Conservation (phyloP, 176 grass and related monocot species). For the Pontederia paniculata region DNA sequence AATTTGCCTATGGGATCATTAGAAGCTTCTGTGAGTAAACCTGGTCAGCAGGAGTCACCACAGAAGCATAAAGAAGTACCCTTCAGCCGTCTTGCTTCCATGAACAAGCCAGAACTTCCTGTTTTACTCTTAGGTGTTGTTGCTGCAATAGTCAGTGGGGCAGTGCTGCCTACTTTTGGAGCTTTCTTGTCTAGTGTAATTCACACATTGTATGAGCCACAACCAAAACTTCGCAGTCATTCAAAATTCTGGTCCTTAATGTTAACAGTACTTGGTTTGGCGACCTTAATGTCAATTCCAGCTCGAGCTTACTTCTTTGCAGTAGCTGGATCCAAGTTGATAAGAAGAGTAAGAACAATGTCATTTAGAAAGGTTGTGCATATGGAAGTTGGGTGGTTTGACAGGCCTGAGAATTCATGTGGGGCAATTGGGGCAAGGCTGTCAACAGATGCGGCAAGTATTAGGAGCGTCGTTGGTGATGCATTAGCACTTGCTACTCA, state of each 20-base stretch:
- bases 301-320: slow-evolving; percentile 15
- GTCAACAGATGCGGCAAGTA: slow-evolving; percentile 4
- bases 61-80: slow-evolving; percentile 33
- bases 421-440: slow-evolving; percentile 17
- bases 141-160: slow-evolving; percentile 62
- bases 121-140: slow-evolving; percentile 56
- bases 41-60: slow-evolving; percentile 12
- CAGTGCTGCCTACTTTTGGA: slow-evolving; percentile 70
- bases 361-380: slow-evolving; percentile 10
- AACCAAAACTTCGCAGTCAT: slow-evolving; percentile 46
- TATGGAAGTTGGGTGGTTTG: slow-evolving; percentile 15
- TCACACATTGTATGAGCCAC: slow-evolving; percentile 49
- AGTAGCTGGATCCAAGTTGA: slow-evolving; percentile 15
- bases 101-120: slow-evolving; percentile 78
- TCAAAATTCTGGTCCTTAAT: slow-evolving; percentile 14
- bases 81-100: slow-evolving; percentile 38
- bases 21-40: slow-evolving; percentile 13
- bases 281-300: slow-evolving; percentile 6
- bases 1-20: slow-evolving; percentile 20
- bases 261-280: slow-evolving; percentile 12
- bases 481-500: slow-evolving; percentile 2
- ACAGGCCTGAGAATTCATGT: slow-evolving; percentile 8
- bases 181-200: slow-evolving; percentile 46
- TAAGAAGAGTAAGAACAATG: slow-evolving; percentile 12
- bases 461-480: slow-evolving; percentile 14